Conservation (phyloP, 495 filamentous ascomycete species). For the Lophium mytilinum region DNA sequence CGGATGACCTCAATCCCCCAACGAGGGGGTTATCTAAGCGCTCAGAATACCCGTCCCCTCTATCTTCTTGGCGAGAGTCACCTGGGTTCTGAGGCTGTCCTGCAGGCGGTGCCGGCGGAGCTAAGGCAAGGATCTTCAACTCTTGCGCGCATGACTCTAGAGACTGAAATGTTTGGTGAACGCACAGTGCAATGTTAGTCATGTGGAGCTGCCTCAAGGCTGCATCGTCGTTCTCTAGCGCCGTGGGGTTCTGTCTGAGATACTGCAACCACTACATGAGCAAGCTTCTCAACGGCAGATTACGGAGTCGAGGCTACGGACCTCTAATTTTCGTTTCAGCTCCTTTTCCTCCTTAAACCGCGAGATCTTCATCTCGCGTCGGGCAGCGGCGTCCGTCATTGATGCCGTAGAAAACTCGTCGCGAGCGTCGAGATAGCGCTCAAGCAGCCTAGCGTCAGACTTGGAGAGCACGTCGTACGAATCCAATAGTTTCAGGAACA, state of each 20-base stretch:
- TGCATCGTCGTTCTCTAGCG: conserved; percentile 65
- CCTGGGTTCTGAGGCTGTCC: neutral
- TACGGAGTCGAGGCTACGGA: conserved; percentile 22
- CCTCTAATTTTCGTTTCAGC: conserved; percentile 74
- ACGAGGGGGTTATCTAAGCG: conserved; percentile 58
- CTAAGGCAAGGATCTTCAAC: conserved; percentile 67
- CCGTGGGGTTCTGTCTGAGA: conserved; percentile 50
- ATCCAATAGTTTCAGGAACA: conserved; percentile 66
- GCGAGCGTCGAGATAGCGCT: conserved; percentile 58
- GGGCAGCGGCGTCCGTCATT: conserved; percentile 58
- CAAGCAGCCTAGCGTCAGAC: conserved; percentile 61
- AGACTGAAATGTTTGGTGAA: conserved; percentile 74
- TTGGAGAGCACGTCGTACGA: conserved; percentile 64
- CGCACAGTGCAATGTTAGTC: conserved; percentile 59
- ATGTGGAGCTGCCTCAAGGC: conserved; percentile 70
- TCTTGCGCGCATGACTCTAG: conserved; percentile 81
- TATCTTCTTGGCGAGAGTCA: conserved; percentile 11
- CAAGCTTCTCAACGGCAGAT: neutral
- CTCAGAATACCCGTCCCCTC: conserved; percentile 54
- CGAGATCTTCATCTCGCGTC: conserved; percentile 75
- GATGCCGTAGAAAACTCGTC: conserved; percentile 60
- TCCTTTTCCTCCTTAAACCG: conserved; percentile 82
- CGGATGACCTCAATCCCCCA: conserved; percentile 43
- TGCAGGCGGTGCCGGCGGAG: conserved; percentile 45
- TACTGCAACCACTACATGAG: conserved; percentile 36